A percentile compares a stretch with the other conserved stretches of the same genome.
Conservation (phyloP, 768 basidiomycete genomes). For the Boletus bicolor region DNA sequence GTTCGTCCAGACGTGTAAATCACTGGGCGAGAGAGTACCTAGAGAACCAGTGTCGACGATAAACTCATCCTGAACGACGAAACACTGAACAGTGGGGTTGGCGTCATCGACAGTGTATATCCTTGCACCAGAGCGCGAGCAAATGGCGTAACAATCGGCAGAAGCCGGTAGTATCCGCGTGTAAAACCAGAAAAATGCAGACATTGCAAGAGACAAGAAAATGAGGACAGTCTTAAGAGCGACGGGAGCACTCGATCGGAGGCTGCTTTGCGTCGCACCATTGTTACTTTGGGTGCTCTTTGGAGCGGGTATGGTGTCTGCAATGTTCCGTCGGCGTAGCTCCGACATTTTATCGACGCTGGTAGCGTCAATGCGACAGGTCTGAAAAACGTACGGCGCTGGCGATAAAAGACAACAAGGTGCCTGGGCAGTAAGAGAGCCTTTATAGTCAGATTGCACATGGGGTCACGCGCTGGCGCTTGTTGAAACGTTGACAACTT, state of each 20-base stretch:
- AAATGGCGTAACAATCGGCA: slow-evolving; percentile 53
- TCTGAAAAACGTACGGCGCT: neutral
- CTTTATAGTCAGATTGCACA: neutral
- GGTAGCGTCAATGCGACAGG: neutral
- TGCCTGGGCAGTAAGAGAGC: neutral
- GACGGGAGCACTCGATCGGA: neutral
- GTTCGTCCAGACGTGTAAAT: neutral
- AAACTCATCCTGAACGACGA: slow-evolving; percentile 50
- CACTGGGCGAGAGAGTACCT: slow-evolving; percentile 37
- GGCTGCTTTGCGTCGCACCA: neutral
- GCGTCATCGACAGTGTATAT: slow-evolving; percentile 68
- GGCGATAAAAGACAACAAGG: neutral
- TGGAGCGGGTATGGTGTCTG: neutral
- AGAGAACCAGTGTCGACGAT: slow-evolving; percentile 56
- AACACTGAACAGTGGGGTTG: slow-evolving; percentile 55
- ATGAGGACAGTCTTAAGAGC: slow-evolving; percentile 1
- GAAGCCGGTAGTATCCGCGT: slow-evolving; percentile 5
- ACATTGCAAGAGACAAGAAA: slow-evolving; percentile 5
- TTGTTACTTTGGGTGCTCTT: neutral
- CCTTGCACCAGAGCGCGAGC: slow-evolving; percentile 47
- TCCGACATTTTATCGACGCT: slow-evolving; percentile 3
- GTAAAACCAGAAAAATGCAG: slow-evolving; percentile 10
- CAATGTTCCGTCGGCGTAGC: slow-evolving; percentile 11
- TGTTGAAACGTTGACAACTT: neutral
- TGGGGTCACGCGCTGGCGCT: neutral